phyloP scores from a whole-genome alignment of 768 basidiomycete species.

The Suillus decipiens region DNA sequence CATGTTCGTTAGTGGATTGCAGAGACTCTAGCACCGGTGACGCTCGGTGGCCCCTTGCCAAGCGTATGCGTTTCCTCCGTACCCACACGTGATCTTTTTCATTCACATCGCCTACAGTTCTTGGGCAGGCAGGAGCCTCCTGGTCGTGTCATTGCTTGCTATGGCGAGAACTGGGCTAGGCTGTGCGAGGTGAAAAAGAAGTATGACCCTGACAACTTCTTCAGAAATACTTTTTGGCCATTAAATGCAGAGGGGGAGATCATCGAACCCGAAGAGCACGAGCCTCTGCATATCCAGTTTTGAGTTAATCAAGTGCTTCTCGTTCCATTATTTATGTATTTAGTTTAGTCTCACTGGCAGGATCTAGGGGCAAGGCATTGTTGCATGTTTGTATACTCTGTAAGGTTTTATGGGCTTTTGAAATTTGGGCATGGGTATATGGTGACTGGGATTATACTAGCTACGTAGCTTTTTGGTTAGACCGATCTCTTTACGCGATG shows the following conservation, averaged over 20 bases:
- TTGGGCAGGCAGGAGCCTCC: conserved; percentile 70
- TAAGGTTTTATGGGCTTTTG: neutral
- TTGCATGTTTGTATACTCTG: neutral
- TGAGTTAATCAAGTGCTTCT: conserved; percentile 13
- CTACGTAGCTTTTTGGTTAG: neutral
- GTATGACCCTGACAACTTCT: conserved; percentile 78
- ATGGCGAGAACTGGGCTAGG: conserved; percentile 74
- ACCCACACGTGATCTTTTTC: conserved; percentile 9
- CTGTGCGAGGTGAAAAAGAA: conserved; percentile 68
- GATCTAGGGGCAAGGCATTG: neutral
- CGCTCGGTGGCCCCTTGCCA: conserved; percentile 80
- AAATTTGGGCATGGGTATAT: neutral
- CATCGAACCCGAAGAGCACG: conserved; percentile 61
- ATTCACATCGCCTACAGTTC: conserved; percentile 49
- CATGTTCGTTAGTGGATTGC: conserved; percentile 67
- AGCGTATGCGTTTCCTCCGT: conserved; percentile 56
- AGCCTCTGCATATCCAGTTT: conserved; percentile 44
- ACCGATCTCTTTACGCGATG: neutral
- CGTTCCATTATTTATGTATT: neutral
- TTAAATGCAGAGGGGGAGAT: conserved; percentile 54
- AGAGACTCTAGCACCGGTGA: conserved; percentile 67
- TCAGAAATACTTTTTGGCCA: conserved; percentile 83
- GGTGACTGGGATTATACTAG: neutral
- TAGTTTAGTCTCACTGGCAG: neutral
- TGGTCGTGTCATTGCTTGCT: conserved; percentile 63